Percentiles rank a stretch among this genome's conserved stretches.
phyloP scores from a whole-genome alignment of 371 early-diverging fungal genomes.

The Entomophthora muscae region DNA sequence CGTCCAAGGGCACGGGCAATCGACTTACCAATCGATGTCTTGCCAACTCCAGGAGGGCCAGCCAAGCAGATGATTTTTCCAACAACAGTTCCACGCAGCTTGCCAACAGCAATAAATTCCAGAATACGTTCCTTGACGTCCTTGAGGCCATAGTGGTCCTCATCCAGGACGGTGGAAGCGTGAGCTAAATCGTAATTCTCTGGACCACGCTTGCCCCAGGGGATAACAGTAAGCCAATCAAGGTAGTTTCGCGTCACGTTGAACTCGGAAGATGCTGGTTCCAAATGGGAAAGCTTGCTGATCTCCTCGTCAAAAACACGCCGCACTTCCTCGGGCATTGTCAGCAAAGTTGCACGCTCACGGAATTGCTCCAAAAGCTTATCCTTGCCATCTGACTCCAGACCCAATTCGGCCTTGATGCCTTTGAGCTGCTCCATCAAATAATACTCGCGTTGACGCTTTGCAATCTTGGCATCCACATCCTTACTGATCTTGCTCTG shows the following conservation, averaged over 20 bases:
- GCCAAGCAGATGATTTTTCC: slow-evolving; percentile 91
- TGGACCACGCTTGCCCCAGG: slow-evolving; percentile 80
- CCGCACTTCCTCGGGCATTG: slow-evolving; percentile 77
- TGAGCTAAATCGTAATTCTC: slow-evolving; percentile 80
- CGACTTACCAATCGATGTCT: slow-evolving; percentile 92
- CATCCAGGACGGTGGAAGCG: slow-evolving; percentile 76
- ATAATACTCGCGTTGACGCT: slow-evolving; percentile 90
- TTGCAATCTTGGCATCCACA: slow-evolving; percentile 88
- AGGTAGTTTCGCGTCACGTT: slow-evolving; percentile 93
- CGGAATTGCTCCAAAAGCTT: slow-evolving; percentile 86
- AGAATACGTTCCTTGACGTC: slow-evolving; percentile 96
- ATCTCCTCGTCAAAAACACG: slow-evolving; percentile 96
- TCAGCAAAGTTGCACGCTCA: slow-evolving; percentile 54
- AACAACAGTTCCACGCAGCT: slow-evolving; percentile 80
- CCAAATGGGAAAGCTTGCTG: slow-evolving; percentile 77
- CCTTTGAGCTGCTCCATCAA: slow-evolving; percentile 97
- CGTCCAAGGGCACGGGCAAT: slow-evolving; percentile 86
- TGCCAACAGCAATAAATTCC: slow-evolving; percentile 96
- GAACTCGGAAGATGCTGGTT: slow-evolving; percentile 92
- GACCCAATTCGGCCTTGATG: slow-evolving; percentile 91
- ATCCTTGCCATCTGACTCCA: slow-evolving; percentile 93
- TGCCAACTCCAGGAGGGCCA: slow-evolving; percentile 95
- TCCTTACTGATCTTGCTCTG: slow-evolving; percentile 91
- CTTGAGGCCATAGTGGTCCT: slow-evolving; percentile 93
- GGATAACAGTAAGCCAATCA: slow-evolving; percentile 92